Evolutionary conservation across 768 basidiomycete species (phyloP), one percentile per base, ranked within the genome.

Genomic region (Calocybe gangraenosa): DNA sequence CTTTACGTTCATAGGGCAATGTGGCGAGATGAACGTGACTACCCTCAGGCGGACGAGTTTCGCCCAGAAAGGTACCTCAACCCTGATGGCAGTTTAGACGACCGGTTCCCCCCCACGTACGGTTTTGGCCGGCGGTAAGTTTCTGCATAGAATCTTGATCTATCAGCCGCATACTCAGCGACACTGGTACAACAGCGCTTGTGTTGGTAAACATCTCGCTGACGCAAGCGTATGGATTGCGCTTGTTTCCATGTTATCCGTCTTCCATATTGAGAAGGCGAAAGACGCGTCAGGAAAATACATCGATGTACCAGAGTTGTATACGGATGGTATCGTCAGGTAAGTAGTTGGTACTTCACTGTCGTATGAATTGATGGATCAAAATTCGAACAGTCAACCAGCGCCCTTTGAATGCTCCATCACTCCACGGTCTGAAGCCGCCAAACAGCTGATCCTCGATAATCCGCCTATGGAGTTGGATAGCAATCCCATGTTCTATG

Each of bases 361-460:
- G 30, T 3, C n/a, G 4, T 10, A 18, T 23, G 21, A 21, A n/a
- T 25, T 11, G 21, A 7, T 22, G 21, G 6, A 9, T 34, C 8
- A 36, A n/a, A 6, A 2, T 28, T 37, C 20, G 13, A 7, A n/a
- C 32, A 44, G 43, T 14, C 43, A 44, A 25, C 58, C 59, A 14
- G 48, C 53, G 17, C 54, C 54, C 15, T 63, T 63, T 33, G 39
- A 51, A 21, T 58, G 58, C 33, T 56, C 57, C 15, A 61, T 61
- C 37, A 54, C 50, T 3, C 54, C 58, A 14, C 52, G n/a, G n/a
- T n/a, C n/a, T n/a, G n/a, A n/a, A n/a, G n/a, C n/a, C n/a, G n/a
- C n/a, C n/a, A n/a, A n/a, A n/a, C n/a, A n/a, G n/a, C n/a, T n/a
- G n/a, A n/a, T n/a, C n/a, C n/a, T n/a, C n/a, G n/a, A n/a, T n/a